phyloP scores from a whole-genome alignment of 2,329 filamentous ascomycete species.

The Ophiostoma ips region DNA sequence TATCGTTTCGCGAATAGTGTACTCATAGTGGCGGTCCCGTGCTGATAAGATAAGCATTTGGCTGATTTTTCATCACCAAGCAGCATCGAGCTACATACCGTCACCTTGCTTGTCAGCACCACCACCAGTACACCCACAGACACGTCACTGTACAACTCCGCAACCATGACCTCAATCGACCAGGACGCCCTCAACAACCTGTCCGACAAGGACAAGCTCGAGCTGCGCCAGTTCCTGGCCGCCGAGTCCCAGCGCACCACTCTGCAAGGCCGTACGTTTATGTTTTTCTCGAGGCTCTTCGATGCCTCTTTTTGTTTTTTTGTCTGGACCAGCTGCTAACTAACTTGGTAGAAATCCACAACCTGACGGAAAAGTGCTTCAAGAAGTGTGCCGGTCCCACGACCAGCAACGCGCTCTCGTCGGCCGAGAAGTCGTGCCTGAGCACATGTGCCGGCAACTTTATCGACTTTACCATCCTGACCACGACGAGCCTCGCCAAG shows the following conservation, averaged over 20 bases:
- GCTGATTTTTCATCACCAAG: constrained; percentile 6
- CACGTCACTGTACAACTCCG: background rate
- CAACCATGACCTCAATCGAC: background rate
- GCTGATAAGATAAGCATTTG: constrained; percentile 13
- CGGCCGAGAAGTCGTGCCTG: constrained; percentile 68
- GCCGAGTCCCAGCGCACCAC: constrained; percentile 78
- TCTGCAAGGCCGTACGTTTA: constrained; percentile 40
- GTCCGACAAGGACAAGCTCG: constrained; percentile 67
- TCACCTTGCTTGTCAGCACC: background rate
- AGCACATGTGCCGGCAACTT: constrained; percentile 90
- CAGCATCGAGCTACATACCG: constrained; percentile 1
- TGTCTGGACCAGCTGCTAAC: background rate
- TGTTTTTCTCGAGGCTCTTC: too few species aligned
- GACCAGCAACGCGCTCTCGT: constrained; percentile 58
- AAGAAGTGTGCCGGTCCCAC: constrained; percentile 76
- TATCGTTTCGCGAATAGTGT: background rate
- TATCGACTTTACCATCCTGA: constrained; percentile 72
- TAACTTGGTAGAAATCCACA: constrained; percentile 33
- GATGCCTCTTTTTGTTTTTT: too few species aligned
- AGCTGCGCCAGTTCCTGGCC: constrained; percentile 73
- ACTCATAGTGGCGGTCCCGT: too few species aligned
- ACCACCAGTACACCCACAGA: background rate
- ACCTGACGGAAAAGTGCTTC: constrained; percentile 67
- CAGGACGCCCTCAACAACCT: constrained; percentile 27
- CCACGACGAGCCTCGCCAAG: constrained; percentile 71